Base-by-base conservation (phyloP, 805 yeast species). In the Candida anglica region DNA sequence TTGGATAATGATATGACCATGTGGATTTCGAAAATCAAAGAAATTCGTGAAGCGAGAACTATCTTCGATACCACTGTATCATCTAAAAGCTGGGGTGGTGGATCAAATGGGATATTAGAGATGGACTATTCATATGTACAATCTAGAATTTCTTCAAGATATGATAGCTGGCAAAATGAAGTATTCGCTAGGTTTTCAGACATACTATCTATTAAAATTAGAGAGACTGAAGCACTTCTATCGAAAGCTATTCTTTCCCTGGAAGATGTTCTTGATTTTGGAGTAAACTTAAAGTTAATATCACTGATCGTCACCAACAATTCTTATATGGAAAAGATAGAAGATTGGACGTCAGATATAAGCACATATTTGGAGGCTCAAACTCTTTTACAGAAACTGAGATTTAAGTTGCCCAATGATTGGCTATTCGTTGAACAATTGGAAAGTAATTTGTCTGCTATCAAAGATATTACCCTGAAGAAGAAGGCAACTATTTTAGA, bases 341-440 rank as follows among this genome's bases (percentile, higher is more conserved):
- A 32, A 6, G 27, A 23, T 6, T 56, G 60, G 66, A 27, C 6
- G 4, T 28, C 61, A 15, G 24, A 30, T 24, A 3, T 32, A 25
- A 3, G 33, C 16, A 15, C 19, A 5, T 36, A 43, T 24, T 30
- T 38, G 30, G 22, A 30, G 5, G 39, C 50, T 4, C 82, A 78
- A 36, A 44, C 47, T 3, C 38, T 64, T 2, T 46, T 79, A 6
- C 39, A 60, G 2, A 63, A 68, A 19, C 58, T 66, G n/a, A 57
- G 81, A 28, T 71, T 57, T 39, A 63, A 61, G 15, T 69, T 76
- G 32, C 73, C 81, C 0, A 22, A 56, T 0, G 69, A 70, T 19
- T 81, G 88, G 82, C 40, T 79, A 1, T 75, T 63, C 48, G 62
- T 61, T 30, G 93, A 83, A 26, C 94, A 86, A 43, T 37, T 86